Evolutionary conservation across 176 grass and related monocot genomes (phyloP).

Genomic region (Aegilops tauschii): DNA sequence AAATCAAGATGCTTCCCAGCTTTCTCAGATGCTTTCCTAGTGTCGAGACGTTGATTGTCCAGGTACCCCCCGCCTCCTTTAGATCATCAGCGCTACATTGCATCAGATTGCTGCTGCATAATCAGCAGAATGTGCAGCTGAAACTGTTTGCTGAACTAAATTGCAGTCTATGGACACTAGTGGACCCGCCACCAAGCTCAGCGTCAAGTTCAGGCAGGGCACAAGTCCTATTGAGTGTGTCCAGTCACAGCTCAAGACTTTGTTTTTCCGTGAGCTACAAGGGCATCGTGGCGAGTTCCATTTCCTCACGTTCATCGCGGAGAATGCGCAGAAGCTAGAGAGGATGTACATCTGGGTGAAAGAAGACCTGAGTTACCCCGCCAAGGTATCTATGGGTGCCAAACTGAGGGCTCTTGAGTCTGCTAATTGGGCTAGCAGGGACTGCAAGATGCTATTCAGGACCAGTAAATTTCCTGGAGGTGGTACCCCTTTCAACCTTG

Average conservation of each 20-base stretch:
- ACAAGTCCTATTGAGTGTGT: neutral
- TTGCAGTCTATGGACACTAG: neutral
- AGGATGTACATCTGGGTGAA: neutral
- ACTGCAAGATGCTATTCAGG: neutral
- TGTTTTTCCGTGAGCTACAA: neutral
- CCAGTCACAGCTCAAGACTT: neutral
- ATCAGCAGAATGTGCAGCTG: neutral
- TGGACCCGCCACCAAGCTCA: neutral
- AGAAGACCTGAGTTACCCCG: neutral
- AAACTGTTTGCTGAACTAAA: neutral
- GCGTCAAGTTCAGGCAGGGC: neutral
- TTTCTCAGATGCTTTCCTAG: conserved; percentile 43
- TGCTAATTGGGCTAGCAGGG: neutral
- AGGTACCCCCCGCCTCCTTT: neutral
- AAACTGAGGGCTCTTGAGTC: neutral
- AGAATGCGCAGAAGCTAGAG: conserved; percentile 1
- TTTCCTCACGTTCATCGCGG: neutral
- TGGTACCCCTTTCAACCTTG: neutral
- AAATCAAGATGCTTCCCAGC: conserved; percentile 16
- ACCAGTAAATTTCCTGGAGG: neutral
- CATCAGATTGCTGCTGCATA: neutral
- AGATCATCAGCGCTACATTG: neutral
- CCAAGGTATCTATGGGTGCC: neutral
- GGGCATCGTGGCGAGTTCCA: neutral
- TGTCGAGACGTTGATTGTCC: neutral